Base-by-base conservation (phyloP, 371 early-diverging fungal genomes). In the Mucor irregularis region DNA sequence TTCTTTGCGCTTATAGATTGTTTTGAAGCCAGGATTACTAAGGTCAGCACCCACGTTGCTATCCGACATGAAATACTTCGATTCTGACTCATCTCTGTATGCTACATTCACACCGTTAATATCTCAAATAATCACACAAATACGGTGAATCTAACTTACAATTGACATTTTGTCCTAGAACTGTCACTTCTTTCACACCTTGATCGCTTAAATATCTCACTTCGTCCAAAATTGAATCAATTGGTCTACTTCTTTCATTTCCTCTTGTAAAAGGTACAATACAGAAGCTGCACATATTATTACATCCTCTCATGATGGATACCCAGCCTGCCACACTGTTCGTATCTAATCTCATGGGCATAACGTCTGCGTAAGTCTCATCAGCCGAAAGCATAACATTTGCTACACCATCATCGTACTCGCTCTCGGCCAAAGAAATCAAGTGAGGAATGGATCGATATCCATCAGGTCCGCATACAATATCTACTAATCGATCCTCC, bases 91-190 rank as follows among this genome's bases (percentile, higher is more conserved):
- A 60, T 91, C 91, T 43, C 91, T 70, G 54, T 88, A 91, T 31
- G 90, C 73, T 73, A 33, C 25, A 34, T 1, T 19, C 3, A 28
- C 2, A 16, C 3, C 26, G n/a, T n/a, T n/a, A 50, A 29, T 29
- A 26, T 13, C 11, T 11, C 1, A 8, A 35, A 25, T 37, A 22
- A 17, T 14, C 21, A 11, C n/a, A 25, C 21, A 28, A 0, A 31
- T 6, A 21, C 14, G 7, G n/a, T n/a, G 2, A 45, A 13, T 10
- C 11, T 21, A 3, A 59, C 62, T 62, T 58, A 73, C 73, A 89
- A 62, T 91, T 91, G 51, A 91, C 91, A 66, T 91, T 91, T 64
- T 91, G 91, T 4, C 91, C 91, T n/a, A 91, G 73, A 22, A 91
- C 71, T 7, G 84, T 88, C 7, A 91, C 83, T 65, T 91, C 91